Conservation (phyloP, 176 grass and related monocot species). For the Dactylis glomerata region DNA sequence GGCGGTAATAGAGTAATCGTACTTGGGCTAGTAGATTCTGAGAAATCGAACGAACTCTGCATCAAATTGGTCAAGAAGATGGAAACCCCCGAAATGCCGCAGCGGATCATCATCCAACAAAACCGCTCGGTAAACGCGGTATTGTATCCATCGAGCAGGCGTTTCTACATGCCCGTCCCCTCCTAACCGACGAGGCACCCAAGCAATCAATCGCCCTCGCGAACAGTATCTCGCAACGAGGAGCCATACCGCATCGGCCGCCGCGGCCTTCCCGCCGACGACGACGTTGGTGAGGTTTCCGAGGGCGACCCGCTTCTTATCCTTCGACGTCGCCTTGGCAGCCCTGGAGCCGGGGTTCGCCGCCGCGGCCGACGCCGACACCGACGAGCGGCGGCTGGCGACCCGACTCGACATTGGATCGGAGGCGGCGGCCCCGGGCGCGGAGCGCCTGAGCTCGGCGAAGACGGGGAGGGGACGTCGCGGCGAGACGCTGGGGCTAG, state of each 20-base stretch:
- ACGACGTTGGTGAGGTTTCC: conserved; percentile 37
- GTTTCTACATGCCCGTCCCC: not conserved
- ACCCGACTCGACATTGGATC: conserved; percentile 18
- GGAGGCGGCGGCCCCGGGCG: not conserved
- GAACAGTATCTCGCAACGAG: not conserved
- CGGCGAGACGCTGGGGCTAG: not conserved
- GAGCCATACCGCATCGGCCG: conserved; percentile 27
- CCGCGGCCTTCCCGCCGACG: conserved; percentile 14
- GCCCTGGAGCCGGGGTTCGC: not conserved
- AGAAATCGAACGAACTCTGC: not conserved
- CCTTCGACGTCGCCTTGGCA: not conserved
- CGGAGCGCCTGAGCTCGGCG: not conserved
- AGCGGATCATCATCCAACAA: not conserved
- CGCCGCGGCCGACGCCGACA: conserved; percentile 10
- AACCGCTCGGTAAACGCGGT: not conserved
- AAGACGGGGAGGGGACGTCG: not conserved
- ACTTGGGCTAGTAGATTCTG: not conserved
- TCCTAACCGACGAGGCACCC: not conserved
- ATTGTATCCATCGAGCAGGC: not conserved
- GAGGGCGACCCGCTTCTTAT: conserved; percentile 14
- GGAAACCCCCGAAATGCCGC: not conserved
- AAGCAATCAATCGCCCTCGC: not conserved
- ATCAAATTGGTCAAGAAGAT: not conserved
- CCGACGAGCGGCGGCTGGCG: conserved; percentile 4
- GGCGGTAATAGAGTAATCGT: not conserved